These are phyloP conservation scores for Syzygium syzygioides DNA, from an alignment of 441 rosid genomes.

Conservation along the genomic window DNA sequence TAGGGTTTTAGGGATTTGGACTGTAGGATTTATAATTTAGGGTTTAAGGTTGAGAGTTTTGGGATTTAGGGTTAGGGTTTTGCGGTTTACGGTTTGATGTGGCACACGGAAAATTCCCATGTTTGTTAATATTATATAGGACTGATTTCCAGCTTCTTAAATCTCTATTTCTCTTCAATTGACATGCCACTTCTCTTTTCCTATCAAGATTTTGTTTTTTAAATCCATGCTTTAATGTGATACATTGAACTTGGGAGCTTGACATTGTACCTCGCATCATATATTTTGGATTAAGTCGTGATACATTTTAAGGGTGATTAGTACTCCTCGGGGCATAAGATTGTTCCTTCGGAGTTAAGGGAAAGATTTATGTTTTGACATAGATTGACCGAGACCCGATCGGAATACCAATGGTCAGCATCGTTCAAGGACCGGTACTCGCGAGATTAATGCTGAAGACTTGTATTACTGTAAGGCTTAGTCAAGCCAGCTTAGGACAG, in stretches of 20 bases:
- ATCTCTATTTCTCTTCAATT: not conserved
- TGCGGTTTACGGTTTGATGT: not conserved
- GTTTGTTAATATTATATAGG: not conserved
- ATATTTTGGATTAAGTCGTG: too few relatives aligned
- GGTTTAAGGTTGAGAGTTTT: slow-evolving; percentile 1
- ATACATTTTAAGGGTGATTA: too few relatives aligned
- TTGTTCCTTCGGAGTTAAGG: too few relatives aligned
- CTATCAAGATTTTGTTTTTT: not conserved
- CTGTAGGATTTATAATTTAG: not conserved
- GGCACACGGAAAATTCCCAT: not conserved
- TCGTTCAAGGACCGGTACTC: too few relatives aligned
- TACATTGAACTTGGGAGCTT: not conserved
- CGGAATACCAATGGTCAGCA: too few relatives aligned
- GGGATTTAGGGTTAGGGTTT: slow-evolving; percentile 6
- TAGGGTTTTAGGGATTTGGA: not conserved
- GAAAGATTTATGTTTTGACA: too few relatives aligned
- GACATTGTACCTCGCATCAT: not conserved
- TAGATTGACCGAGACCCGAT: too few relatives aligned
- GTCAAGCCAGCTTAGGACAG: too few relatives aligned
- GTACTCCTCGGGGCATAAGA: too few relatives aligned
- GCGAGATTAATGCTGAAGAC: too few relatives aligned
- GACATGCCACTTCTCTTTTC: not conserved
- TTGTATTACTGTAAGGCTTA: too few relatives aligned
- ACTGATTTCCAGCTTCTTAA: not conserved
- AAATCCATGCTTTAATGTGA: not conserved